These are phyloP conservation scores for Alisma plantagoaquatica DNA, from an alignment of 106 monocot species.

Conservation along the genomic window DNA sequence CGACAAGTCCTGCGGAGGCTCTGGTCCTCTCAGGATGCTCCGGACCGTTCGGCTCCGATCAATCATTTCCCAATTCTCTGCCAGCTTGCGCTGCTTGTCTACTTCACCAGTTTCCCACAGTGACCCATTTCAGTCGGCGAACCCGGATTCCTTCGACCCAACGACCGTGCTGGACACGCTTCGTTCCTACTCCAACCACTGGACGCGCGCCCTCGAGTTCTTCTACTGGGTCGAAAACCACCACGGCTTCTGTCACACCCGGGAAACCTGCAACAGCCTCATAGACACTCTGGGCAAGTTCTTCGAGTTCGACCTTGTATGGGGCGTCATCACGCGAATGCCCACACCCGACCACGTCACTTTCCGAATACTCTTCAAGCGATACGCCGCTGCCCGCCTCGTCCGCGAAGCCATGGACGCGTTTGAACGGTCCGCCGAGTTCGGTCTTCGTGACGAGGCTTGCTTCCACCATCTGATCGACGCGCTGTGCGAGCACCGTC, in stretches of 20 bases:
- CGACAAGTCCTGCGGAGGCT: no score
- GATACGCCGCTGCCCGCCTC: constrained; percentile 37
- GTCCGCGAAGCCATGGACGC: constrained; percentile 18
- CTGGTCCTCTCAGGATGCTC: no score
- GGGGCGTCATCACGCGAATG: constrained; percentile 40
- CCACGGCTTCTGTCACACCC: constrained; percentile 37
- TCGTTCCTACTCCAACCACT: constrained; percentile 65
- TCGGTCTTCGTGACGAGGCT: constrained; percentile 24
- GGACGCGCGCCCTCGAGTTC: constrained; percentile 76
- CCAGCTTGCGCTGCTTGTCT: no score
- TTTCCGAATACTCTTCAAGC: constrained; percentile 55
- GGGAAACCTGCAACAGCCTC: constrained; percentile 35
- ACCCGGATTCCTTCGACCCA: constrained; percentile 24
- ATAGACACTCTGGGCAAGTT: constrained; percentile 81
- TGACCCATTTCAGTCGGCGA: no score
- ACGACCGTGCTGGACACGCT: constrained; percentile 47
- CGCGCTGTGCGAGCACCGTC: constrained; percentile 65
- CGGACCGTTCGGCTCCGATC: no score
- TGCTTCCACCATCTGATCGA: constrained; percentile 60
- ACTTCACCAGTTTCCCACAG: no score
- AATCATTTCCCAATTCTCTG: no score
- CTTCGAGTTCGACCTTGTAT: constrained; percentile 64
- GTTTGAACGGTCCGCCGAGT: constrained; percentile 18
- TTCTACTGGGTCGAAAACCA: constrained; percentile 50
- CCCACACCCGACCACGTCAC: constrained; percentile 25